Evolutionary conservation across 2,329 filamentous ascomycete species (phyloP).

Genomic region (Paecilomyces variotii): DNA sequence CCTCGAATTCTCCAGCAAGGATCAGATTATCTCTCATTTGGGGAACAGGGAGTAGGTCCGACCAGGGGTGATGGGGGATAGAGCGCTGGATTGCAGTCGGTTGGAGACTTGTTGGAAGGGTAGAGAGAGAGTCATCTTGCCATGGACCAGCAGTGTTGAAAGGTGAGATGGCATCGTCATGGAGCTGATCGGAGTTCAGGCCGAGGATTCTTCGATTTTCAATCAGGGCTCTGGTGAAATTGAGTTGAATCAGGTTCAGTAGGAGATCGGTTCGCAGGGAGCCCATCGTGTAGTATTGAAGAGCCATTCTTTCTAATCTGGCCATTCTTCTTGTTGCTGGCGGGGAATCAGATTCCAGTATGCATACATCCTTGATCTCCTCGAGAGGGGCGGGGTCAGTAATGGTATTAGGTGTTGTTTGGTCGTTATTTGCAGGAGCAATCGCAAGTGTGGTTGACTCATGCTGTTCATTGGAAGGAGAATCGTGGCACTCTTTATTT

Average conservation of each 20-base stretch:
- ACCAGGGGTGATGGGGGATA: slow-evolving; percentile 16
- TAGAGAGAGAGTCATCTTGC: neutral
- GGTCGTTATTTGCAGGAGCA: too few species aligned
- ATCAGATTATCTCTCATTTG: slow-evolving; percentile 16
- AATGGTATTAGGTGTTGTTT: too few species aligned
- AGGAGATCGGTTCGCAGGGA: slow-evolving; percentile 12
- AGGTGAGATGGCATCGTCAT: slow-evolving; percentile 13
- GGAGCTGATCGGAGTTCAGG: slow-evolving; percentile 6
- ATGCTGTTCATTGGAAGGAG: too few species aligned
- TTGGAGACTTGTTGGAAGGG: slow-evolving; percentile 10
- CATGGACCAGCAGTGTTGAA: slow-evolving; percentile 7
- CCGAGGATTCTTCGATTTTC: slow-evolving; percentile 10
- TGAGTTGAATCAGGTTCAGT: slow-evolving; percentile 10
- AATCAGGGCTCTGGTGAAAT: slow-evolving; percentile 11
- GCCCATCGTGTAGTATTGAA: slow-evolving; percentile 1
- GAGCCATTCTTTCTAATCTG: too few species aligned
- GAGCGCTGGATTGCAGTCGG: slow-evolving; percentile 13
- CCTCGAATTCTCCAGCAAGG: slow-evolving; percentile 6
- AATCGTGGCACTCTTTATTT: too few species aligned
- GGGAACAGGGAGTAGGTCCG: slow-evolving; percentile 16
- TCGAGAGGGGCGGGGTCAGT: too few species aligned
- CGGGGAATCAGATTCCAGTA: too few species aligned
- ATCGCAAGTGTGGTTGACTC: too few species aligned
- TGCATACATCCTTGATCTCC: too few species aligned
- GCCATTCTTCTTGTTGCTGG: too few species aligned